Base-by-base conservation (phyloP, 176 grass and related monocot species). In the Triticum timopheevii region DNA sequence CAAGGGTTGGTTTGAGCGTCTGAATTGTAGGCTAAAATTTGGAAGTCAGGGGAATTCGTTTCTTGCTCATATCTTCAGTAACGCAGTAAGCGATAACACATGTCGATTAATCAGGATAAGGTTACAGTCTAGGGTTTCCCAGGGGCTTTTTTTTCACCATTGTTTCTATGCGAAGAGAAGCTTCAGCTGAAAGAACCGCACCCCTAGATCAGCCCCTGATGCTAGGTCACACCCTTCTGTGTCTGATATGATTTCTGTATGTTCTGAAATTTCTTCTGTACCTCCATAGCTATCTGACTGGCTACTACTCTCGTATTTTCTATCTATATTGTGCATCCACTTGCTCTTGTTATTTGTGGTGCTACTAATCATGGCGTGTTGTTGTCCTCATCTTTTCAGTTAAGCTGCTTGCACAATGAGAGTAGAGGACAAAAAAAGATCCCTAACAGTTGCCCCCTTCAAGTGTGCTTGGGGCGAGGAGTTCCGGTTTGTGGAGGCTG, bases 401-500 rank as follows among this genome's bases (percentile, higher is more conserved):
- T 88, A 65, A 76, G 74, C 70, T 56, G 10, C 27, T 35, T 80
- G 65, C 69, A 69, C 61, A 23, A 92, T 95, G 93, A 69, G 78
- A 45, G 73, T 87, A 5, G 90, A 86, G 54, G 92, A 95, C 82
- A 92, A 61, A 33, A 93, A 89, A 65, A 95, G 91, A 83, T 94
- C 86, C 47, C 86, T 95, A 23, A 98, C 96, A 13, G 96, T 98
- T n/a, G 86, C 88, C 44, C 96, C 90, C 10, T 98, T 98, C 3
- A 88, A 98, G 79, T 98, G 96, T 30, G 86, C 82, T 24, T 98
- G 96, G 96, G 84, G 85, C 20, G 93, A 98, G 82, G 93, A 95
- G 58, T 81, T 98, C 38, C 85, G 81, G 42, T 95, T 98, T 78
- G 61, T 75, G 45, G 93, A 98, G 79, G 78, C 93, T 33, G 96